phyloP scores from a whole-genome alignment of 441 rosid species.

The Melastoma candidum region DNA sequence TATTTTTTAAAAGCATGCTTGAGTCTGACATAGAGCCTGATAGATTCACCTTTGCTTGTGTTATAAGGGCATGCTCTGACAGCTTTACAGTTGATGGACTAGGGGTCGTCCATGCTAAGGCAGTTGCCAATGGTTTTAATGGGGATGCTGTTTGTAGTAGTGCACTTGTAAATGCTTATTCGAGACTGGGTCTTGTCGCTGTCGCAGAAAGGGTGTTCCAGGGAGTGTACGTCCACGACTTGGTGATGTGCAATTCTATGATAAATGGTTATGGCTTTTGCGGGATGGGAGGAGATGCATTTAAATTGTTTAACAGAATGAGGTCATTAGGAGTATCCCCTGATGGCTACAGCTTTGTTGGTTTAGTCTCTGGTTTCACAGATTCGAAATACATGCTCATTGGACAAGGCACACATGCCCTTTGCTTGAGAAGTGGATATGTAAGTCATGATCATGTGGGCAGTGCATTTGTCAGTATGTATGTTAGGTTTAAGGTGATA shows the following conservation, averaged over 20 bases:
- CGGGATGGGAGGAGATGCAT: conserved; percentile 44
- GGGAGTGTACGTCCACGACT: conserved; percentile 45
- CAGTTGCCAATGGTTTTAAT: conserved; percentile 13
- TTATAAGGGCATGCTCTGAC: conserved; percentile 54
- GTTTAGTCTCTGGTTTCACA: conserved; percentile 38
- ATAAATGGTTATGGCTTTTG: conserved; percentile 49
- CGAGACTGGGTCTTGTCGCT: conserved; percentile 35
- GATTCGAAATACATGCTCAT: conserved; percentile 27
- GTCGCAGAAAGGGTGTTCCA: conserved; percentile 47
- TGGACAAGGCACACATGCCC: conserved; percentile 60
- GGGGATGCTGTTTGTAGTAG: conserved; percentile 46
- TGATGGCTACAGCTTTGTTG: conserved; percentile 58
- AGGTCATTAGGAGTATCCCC: conserved; percentile 31
- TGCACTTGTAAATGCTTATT: conserved; percentile 62
- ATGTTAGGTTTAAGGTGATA: conserved; percentile 24
- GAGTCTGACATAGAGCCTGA: conserved; percentile 41
- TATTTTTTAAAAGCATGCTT: conserved; percentile 40
- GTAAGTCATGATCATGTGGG: conserved; percentile 37
- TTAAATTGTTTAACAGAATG: conserved; percentile 46
- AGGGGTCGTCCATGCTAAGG: conserved; percentile 45
- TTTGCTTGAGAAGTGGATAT: conserved; percentile 53
- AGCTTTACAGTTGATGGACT: conserved; percentile 30
- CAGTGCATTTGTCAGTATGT: conserved; percentile 54
- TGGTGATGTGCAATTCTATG: conserved; percentile 70
- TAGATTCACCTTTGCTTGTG: conserved; percentile 62